phyloP scores from a whole-genome alignment of 129 eudicot genomes.

The Helichrysum umbraculigerum region DNA sequence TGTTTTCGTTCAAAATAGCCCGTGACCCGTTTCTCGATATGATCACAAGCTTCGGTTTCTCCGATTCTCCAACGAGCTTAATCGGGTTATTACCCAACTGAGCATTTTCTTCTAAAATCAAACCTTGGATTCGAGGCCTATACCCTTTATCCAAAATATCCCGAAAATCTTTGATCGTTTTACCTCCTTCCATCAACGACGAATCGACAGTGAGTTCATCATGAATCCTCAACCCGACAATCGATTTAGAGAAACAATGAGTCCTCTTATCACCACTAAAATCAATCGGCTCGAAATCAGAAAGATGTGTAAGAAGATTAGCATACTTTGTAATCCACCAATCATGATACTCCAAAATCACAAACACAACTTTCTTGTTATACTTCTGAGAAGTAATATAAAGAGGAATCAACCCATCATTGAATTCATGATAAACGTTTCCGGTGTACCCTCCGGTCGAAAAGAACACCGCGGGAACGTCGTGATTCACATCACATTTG shows the following conservation, averaged over 20 bases:
- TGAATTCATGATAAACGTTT: conserved; percentile 89
- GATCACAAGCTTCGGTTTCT: conserved; percentile 74
- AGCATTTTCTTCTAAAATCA: conserved; percentile 60
- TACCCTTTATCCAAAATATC: conserved; percentile 72
- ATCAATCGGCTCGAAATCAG: conserved; percentile 74
- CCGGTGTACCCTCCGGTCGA: conserved; percentile 99
- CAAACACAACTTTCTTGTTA: conserved; percentile 88
- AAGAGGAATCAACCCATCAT: conserved; percentile 84
- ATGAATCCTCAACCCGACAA: conserved; percentile 78
- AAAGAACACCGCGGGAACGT: conserved; percentile 94
- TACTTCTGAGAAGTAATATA: conserved; percentile 84
- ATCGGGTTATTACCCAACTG: conserved; percentile 36
- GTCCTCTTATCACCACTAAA: conserved; percentile 64
- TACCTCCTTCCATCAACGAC: conserved; percentile 49
- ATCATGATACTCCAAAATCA: conserved; percentile 82
- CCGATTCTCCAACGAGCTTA: neutral
- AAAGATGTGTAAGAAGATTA: conserved; percentile 62
- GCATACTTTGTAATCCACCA: conserved; percentile 94
- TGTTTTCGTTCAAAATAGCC: conserved; percentile 68
- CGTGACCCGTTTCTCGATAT: conserved; percentile 82
- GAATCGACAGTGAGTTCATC: conserved; percentile 76
- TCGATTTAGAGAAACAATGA: conserved; percentile 86
- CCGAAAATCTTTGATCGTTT: conserved; percentile 68
- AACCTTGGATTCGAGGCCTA: conserved; percentile 61
- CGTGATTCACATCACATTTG: conserved; percentile 70